A percentile compares a stretch with the other conserved stretches of the same genome.
Evolutionary conservation across 139 green algal species (phyloP).

Genomic region (Marvania coccoides): DNA sequence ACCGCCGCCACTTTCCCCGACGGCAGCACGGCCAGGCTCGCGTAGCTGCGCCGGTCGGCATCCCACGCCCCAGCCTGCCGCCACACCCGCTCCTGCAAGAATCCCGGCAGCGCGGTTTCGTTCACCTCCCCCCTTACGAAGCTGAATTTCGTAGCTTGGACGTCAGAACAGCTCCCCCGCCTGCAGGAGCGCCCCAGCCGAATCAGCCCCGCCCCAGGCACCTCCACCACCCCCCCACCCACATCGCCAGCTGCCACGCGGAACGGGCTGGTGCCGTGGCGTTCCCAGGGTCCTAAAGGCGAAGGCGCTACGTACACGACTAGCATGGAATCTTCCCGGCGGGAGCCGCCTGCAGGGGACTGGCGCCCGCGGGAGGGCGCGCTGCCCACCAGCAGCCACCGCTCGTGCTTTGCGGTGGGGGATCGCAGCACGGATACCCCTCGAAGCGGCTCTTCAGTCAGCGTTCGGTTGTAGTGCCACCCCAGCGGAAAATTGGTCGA

Average conservation of each 20-base stretch:
- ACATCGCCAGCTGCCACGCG: neutral
- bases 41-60: neutral
- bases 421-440: neutral
- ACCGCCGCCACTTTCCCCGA: conserved; percentile 1
- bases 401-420: neutral
- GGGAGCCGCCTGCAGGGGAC: neutral
- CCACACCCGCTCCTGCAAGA: neutral
- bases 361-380: neutral
- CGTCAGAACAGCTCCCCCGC: neutral
- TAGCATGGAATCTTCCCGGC: neutral
- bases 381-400: conserved; percentile 11
- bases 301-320: neutral
- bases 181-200: conserved; percentile 2
- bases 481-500: conserved; percentile 1
- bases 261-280: neutral
- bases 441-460: neutral
- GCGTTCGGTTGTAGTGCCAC: neutral
- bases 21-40: neutral
- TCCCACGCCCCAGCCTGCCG: conserved; percentile 9
- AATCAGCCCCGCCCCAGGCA: neutral
- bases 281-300: conserved; percentile 6
- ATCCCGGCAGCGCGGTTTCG: too few relatives aligned
- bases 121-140: too few relatives aligned
- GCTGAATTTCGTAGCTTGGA: too few relatives aligned
- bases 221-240: neutral